Percentiles rank a stretch among this genome's conserved stretches.
These are phyloP conservation scores for Parafenestella ontariensis DNA, from an alignment of 2,329 filamentous ascomycete species.

Conservation along the genomic window DNA sequence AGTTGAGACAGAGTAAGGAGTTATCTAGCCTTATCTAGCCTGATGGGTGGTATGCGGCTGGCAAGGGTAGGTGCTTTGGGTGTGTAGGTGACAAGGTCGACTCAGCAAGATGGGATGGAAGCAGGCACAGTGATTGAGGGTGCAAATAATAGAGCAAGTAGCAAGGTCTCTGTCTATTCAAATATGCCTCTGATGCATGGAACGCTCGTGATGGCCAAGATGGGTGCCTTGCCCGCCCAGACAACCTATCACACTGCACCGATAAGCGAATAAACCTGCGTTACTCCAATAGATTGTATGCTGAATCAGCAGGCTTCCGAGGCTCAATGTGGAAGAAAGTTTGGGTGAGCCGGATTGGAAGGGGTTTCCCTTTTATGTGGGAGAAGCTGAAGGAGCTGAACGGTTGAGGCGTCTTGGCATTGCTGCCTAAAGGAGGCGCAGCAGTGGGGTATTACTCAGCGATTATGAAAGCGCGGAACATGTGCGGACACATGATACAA, in stretches of 20 bases:
- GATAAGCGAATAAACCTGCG: constrained; percentile 4
- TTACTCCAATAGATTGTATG: constrained; percentile 7
- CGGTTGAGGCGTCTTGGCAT: constrained; percentile 5
- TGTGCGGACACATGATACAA: neutral
- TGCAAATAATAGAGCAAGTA: neutral
- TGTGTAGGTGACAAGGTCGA: neutral
- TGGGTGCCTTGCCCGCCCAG: constrained; percentile 13
- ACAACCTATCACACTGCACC: constrained; percentile 12
- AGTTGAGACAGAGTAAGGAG: neutral
- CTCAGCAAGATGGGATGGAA: neutral
- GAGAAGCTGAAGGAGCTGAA: constrained; percentile 1
- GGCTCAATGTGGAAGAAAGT: neutral
- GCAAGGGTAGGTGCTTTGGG: neutral
- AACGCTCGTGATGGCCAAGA: constrained; percentile 6
- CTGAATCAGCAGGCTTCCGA: neutral
- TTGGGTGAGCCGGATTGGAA: neutral
- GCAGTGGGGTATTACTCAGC: constrained; percentile 3
- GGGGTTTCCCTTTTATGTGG: neutral
- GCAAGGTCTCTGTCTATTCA: neutral
- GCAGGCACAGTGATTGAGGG: neutral
- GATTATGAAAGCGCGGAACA: neutral
- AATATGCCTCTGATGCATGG: constrained; percentile 14
- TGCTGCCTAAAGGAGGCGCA: constrained; percentile 6
- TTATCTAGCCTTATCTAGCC: neutral
- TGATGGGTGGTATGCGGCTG: no score